Base-by-base conservation (phyloP, 306 rosid genomes). In the Glycine tomentella region DNA sequence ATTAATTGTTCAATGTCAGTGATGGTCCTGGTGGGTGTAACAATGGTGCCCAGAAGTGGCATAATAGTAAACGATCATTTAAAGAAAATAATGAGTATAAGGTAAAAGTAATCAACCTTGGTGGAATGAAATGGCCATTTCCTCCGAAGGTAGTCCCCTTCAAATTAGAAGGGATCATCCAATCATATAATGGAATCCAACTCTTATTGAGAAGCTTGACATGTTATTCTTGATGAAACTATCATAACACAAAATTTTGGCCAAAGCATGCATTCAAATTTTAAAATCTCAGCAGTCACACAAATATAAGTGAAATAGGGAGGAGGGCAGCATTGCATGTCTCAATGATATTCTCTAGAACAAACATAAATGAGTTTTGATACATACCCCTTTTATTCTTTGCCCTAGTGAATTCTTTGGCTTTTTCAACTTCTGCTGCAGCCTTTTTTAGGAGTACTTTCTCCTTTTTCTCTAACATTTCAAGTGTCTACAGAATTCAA, bases 401-500 rank as follows among this genome's bases (percentile, higher is more conserved):
- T 66, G 88, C 87, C 82, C 85, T 87, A 9, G 98, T 92, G 81
- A 84, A 92, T 5, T 96, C 98, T 83, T 93, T 96, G 63, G 99
- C 99, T 79, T 67, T 96, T 80, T 93, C 99, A 78, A 96, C 98
- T 82, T 96, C 99, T 9, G 84, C 86, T 11, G 85, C 65, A 57
- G 96, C 98, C 84, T 93, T 96, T 85, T 90, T 96, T 45, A 84
- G 49, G 7, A 96, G 91, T 34, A 93, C 93, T 64, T 93, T 96
- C 89, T 96, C 99, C 88, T 93, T 96, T 87, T 93, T 96, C 91
- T 96, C 99, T 10, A 96, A 91, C 99, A 96, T 93, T 87, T 96
- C 97, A 63, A 96, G 97, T 8, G 98, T 96, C 99, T 96, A 83
- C 80, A 87, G 46, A 64, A 81, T 76, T 67, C 77, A 72, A 57